These are phyloP conservation scores for Starmerella bombicola DNA, from an alignment of 805 yeast species.

Conservation along the genomic window DNA sequence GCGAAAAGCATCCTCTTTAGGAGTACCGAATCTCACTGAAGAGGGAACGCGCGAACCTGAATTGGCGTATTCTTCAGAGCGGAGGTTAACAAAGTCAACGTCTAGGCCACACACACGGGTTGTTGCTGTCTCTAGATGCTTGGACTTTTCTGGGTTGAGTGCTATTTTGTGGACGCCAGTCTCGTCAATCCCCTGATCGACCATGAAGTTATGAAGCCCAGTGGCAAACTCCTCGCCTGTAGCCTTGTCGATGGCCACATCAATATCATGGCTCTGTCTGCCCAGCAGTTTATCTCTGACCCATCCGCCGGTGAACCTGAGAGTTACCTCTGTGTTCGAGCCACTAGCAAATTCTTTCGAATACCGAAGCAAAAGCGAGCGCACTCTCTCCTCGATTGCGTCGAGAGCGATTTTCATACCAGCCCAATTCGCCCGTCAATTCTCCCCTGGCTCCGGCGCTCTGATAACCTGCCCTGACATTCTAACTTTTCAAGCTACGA, in stretches of 20 bases:
- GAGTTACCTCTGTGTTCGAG: slow-evolving; percentile 31
- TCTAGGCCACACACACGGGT: slow-evolving; percentile 74
- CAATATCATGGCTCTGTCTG: slow-evolving; percentile 69
- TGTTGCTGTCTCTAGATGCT: slow-evolving; percentile 93
- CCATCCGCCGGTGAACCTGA: slow-evolving; percentile 96
- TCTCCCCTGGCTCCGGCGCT: too few relatives aligned
- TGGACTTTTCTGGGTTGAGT: slow-evolving; percentile 87
- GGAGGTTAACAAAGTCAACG: slow-evolving; percentile 82
- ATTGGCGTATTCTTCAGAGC: slow-evolving; percentile 70
- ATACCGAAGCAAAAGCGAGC: slow-evolving; percentile 26
- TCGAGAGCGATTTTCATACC: slow-evolving; percentile 24
- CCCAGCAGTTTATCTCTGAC: slow-evolving; percentile 89
- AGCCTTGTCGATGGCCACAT: slow-evolving; percentile 73
- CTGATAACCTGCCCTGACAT: too few relatives aligned
- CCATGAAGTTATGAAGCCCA: slow-evolving; percentile 42
- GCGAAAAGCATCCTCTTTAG: slow-evolving; percentile 79
- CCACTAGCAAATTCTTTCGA: slow-evolving; percentile 21
- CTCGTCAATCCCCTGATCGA: slow-evolving; percentile 20
- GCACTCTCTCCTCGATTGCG: slow-evolving; percentile 25
- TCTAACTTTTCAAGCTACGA: too few relatives aligned
- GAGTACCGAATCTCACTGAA: slow-evolving; percentile 67
- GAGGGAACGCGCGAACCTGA: slow-evolving; percentile 76
- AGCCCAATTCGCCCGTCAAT: too few relatives aligned
- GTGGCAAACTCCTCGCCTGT: slow-evolving; percentile 81
- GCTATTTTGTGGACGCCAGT: slow-evolving; percentile 61